A percentile compares a stretch with the other conserved stretches of the same genome.
Evolutionary conservation across 805 yeast genomes (phyloP).

Genomic region (Kazachstania africana): DNA sequence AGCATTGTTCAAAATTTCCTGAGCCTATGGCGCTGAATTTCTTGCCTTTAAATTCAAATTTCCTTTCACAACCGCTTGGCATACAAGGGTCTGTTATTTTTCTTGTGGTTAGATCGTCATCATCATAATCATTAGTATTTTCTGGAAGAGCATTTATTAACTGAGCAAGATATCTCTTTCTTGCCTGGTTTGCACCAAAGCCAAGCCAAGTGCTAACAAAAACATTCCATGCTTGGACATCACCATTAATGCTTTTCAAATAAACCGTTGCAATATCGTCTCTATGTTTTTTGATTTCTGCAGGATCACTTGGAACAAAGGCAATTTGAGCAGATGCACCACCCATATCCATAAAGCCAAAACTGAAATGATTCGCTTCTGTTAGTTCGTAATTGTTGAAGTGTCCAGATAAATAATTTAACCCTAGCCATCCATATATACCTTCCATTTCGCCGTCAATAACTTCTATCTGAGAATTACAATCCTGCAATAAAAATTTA

Average conservation of each 20-base stretch:
- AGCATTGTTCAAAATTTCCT: constrained; percentile 70
- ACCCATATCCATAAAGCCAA: constrained; percentile 98
- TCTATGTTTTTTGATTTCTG: constrained; percentile 50
- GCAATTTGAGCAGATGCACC: constrained; percentile 97
- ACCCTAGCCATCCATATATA: constrained; percentile 86
- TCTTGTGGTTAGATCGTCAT: constrained; percentile 31
- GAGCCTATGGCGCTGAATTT: constrained; percentile 51
- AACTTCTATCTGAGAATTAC: constrained; percentile 64
- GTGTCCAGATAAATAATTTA: constrained; percentile 70
- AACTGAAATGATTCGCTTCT: constrained; percentile 38
- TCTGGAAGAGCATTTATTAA: constrained; percentile 40
- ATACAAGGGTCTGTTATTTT: constrained; percentile 64
- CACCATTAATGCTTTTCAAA: constrained; percentile 61
- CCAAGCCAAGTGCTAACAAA: constrained; percentile 97
- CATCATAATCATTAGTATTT: constrained; percentile 35
- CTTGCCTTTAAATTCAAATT: constrained; percentile 35
- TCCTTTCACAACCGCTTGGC: constrained; percentile 47
- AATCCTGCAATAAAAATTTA: constrained; percentile 40
- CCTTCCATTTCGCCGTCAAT: constrained; percentile 96
- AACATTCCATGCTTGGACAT: constrained; percentile 63
- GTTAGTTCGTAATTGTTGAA: constrained; percentile 36
- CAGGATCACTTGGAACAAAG: constrained; percentile 60
- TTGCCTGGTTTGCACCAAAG: constrained; percentile 92
- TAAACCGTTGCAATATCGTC: constrained; percentile 64
- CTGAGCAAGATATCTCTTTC: constrained; percentile 55